These are phyloP conservation scores for Populus hybrid DNA, from an alignment of 441 rosid genomes.

Conservation along the genomic window DNA sequence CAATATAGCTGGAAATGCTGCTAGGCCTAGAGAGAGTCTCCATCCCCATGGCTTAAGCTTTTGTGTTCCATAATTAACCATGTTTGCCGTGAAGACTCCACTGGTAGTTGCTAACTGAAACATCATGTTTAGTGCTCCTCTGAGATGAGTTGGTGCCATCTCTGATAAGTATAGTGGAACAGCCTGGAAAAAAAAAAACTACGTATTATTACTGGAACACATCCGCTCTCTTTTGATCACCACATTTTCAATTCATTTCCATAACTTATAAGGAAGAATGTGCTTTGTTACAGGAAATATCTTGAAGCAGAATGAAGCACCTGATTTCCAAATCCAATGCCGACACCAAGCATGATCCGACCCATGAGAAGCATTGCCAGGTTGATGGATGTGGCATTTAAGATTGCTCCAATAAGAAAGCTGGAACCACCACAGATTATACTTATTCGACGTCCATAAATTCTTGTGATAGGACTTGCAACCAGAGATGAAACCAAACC, in stretches of 20 bases:
- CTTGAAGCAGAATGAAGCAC: conserved; percentile 28
- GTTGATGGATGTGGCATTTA: conserved; percentile 69
- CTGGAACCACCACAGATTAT: conserved; percentile 80
- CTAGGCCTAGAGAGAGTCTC: too few species aligned
- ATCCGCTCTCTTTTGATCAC: not conserved
- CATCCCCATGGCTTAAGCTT: too few species aligned
- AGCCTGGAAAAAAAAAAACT: too few species aligned
- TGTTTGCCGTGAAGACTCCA: too few species aligned
- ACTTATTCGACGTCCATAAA: conserved; percentile 73
- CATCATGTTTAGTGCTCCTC: too few species aligned
- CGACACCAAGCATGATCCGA: conserved; percentile 81
- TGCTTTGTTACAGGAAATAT: not conserved
- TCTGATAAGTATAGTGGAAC: too few species aligned
- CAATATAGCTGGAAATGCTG: too few species aligned
- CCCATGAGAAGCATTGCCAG: conserved; percentile 79
- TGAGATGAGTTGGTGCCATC: too few species aligned
- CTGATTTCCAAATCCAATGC: conserved; percentile 96
- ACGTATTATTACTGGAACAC: not conserved
- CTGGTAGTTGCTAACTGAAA: too few species aligned
- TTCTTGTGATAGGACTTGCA: conserved; percentile 75
- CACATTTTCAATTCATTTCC: not conserved
- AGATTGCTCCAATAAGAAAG: conserved; percentile 66
- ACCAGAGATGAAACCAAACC: conserved; percentile 76
- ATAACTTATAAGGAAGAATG: not conserved
- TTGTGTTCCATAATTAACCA: too few species aligned